phyloP scores from a whole-genome alignment of 805 yeast species.

The Candida insectalens region DNA sequence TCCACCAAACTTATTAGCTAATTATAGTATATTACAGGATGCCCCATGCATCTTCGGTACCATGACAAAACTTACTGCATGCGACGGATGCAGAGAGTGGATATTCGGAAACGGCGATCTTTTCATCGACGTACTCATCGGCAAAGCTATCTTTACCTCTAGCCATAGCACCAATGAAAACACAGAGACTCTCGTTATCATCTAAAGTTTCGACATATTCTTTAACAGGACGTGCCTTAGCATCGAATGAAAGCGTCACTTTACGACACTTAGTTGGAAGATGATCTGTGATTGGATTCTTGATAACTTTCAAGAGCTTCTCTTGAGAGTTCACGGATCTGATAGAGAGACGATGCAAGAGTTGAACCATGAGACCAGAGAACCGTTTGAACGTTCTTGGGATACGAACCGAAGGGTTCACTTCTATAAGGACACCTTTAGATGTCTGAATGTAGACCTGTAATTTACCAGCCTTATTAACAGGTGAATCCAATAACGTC shows the following conservation, averaged over 20 bases:
- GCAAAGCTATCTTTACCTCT: conserved; percentile 97
- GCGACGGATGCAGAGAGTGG: conserved; percentile 97
- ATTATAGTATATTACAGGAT: conserved; percentile 49
- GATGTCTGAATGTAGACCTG: conserved; percentile 97
- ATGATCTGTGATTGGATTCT: conserved; percentile 95
- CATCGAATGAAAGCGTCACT: conserved; percentile 86
- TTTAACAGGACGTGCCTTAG: conserved; percentile 78
- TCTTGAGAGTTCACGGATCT: conserved; percentile 95
- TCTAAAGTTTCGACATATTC: conserved; percentile 76
- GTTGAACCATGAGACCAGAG: conserved; percentile 95
- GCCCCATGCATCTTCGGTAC: conserved; percentile 97
- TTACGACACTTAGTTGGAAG: conserved; percentile 93
- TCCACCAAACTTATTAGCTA: too few species aligned
- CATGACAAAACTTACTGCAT: conserved; percentile 96
- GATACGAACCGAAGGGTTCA: conserved; percentile 91
- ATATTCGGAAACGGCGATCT: conserved; percentile 89
- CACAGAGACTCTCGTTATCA: conserved; percentile 90
- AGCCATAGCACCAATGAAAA: conserved; percentile 99
- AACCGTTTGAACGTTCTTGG: conserved; percentile 98
- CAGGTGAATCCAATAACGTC: conserved; percentile 93
- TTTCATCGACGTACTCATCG: conserved; percentile 93
- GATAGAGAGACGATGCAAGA: conserved; percentile 84
- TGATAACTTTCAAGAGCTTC: conserved; percentile 84
- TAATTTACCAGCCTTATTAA: conserved; percentile 92
- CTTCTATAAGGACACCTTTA: conserved; percentile 88